Percentiles rank a stretch among this genome's conserved stretches.
phyloP scores from a whole-genome alignment of 164 flowering plant species.

The Vitis labrusca region DNA sequence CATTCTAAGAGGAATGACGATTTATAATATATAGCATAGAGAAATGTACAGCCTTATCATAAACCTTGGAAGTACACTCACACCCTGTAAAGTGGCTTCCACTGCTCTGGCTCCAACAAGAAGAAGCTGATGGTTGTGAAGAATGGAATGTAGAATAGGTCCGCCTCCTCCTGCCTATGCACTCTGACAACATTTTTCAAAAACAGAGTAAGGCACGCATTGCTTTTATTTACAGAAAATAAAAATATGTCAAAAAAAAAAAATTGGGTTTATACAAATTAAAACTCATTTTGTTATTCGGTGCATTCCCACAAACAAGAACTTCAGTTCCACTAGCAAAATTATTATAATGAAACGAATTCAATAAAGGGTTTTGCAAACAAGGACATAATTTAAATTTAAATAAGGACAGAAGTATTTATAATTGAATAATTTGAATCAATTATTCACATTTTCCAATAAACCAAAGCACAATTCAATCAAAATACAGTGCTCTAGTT shows the following conservation, averaged over 20 bases:
- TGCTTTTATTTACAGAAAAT: neutral
- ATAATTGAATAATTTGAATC: no score
- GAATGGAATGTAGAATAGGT: slow-evolving; percentile 90
- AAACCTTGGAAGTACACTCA: slow-evolving; percentile 32
- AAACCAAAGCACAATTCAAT: no score
- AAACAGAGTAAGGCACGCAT: neutral
- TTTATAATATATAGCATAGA: no score
- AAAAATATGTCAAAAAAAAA: neutral
- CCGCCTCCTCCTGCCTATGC: slow-evolving; percentile 82
- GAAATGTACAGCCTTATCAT: slow-evolving; percentile 20
- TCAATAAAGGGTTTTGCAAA: neutral
- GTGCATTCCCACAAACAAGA: no score
- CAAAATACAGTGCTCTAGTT: neutral
- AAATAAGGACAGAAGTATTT: no score
- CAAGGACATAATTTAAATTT: neutral
- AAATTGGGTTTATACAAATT: no score
- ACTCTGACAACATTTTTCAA: slow-evolving; percentile 84
- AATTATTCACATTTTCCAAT: no score
- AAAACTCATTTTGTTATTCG: no score
- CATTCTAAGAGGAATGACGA: no score
- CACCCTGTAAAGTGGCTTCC: slow-evolving; percentile 99
- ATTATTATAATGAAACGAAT: neutral
- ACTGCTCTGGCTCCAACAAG: slow-evolving; percentile 90
- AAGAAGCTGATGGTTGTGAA: slow-evolving; percentile 95
- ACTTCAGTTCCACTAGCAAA: neutral